Base-by-base conservation (phyloP, 805 yeast species). In the Naumovozyma castellii region DNA sequence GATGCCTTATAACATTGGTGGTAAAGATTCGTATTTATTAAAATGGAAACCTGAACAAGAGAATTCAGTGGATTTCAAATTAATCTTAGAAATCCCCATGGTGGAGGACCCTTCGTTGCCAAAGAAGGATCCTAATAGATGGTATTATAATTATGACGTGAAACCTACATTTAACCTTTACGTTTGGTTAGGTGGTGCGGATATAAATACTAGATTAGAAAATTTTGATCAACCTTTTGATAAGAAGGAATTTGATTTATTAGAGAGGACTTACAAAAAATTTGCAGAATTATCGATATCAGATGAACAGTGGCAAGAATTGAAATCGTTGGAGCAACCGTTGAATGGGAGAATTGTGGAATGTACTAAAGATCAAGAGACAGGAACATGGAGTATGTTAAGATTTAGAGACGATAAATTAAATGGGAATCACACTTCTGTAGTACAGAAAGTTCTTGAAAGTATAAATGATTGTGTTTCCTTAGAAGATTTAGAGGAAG, bases 21-120 rank as follows among this genome's bases (percentile, higher is more conserved):
- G 58, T 8, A 90, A 97, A 1, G 97, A 92, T 59, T 72, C 76
- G 0, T 76, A 86, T 5, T 67, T 92, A 37, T 65, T 92, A 40
- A 92, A 94, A 62, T 92, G 99, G 99, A 92, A 92, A 56, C 97
- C 98, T 2, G 85, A 94, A 10, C 84, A 84, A 46, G 98, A 90
- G 60, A 94, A 92, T 52, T 82, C 97, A 0, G 76, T 94, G 34
- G 99, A 92, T 62, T 92, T 85, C 62, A 79, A 79, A 56, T 61
- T 92, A 43, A 64, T 80, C 20, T 60, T 66, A 19, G 66, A 67
- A 33, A 56, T 59, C 29, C 62, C 61, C 3, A 42, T 52, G 51
- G 64, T 54, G 1, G 62, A 59, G 38, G 65, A 60, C 34, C 43
- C 52, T 16, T 49, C 63, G 3, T 28, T 54, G 17, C 53, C 57